Percentiles rank a stretch among this genome's conserved stretches.
These are phyloP conservation scores for Uncinocarpus reesii DNA, from an alignment of 2,329 filamentous ascomycete genomes.

Conservation along the genomic window DNA sequence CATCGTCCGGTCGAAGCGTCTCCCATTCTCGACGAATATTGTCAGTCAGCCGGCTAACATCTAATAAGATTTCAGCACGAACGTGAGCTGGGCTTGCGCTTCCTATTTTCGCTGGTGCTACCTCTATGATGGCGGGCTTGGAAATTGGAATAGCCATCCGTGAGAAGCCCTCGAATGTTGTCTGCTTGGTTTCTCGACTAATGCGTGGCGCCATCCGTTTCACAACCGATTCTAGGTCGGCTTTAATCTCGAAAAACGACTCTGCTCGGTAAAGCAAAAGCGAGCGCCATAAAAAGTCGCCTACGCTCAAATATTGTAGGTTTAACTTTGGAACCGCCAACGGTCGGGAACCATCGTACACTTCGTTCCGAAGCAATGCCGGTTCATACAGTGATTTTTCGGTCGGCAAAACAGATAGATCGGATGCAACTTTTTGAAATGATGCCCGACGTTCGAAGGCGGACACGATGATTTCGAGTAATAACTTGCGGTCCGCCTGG, in stretches of 20 bases:
- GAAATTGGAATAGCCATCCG: conserved; percentile 83
- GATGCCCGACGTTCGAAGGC: conserved; percentile 66
- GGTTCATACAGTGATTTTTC: conserved; percentile 70
- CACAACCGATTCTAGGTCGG: conserved; percentile 74
- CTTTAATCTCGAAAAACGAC: conserved; percentile 85
- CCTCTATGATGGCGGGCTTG: conserved; percentile 78
- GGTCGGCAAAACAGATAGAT: conserved; percentile 70
- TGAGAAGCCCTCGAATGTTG: conserved; percentile 70
- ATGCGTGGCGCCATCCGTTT: conserved; percentile 65
- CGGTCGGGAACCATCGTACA: conserved; percentile 76
- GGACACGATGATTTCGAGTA: conserved; percentile 59
- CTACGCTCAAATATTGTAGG: conserved; percentile 85
- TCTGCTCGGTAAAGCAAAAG: conserved; percentile 82
- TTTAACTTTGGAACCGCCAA: conserved; percentile 90
- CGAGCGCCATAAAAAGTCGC: conserved; percentile 94
- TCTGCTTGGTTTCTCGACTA: conserved; percentile 53
- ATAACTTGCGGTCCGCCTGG: conserved; percentile 45
- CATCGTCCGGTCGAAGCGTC: conserved; percentile 70
- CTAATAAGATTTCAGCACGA: conserved; percentile 72
- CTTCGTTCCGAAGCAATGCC: conserved; percentile 67
- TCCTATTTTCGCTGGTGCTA: conserved; percentile 71
- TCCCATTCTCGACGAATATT: conserved; percentile 82
- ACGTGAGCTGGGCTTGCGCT: conserved; percentile 74
- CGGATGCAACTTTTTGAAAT: conserved; percentile 67
- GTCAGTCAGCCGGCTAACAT: conserved; percentile 68